Evolutionary conservation across 2,329 filamentous ascomycete species (phyloP).

Genomic region (Hyphodiscus sp.): DNA sequence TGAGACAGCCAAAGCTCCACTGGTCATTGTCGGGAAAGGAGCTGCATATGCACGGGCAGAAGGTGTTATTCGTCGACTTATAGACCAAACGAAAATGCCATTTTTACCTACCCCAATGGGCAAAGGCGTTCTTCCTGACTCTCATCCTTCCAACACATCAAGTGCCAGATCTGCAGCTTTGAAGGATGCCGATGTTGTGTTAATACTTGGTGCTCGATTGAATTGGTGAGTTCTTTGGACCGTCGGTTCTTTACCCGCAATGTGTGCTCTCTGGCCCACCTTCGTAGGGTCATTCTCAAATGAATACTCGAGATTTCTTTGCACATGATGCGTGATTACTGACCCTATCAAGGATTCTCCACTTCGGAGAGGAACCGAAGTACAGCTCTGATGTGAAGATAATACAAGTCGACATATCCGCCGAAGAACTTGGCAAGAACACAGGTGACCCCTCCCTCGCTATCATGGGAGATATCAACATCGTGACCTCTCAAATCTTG

Average conservation of each 20-base stretch:
- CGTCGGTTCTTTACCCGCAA: too few relatives aligned
- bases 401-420: too few relatives aligned
- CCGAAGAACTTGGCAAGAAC: slow-evolving; percentile 27
- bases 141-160: slow-evolving; percentile 44
- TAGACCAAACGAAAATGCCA: slow-evolving; percentile 42
- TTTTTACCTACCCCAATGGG: slow-evolving; percentile 55
- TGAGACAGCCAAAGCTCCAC: slow-evolving; percentile 40
- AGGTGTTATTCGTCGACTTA: slow-evolving; percentile 35
- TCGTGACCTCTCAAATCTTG: slow-evolving; percentile 41
- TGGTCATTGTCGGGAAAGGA: slow-evolving; percentile 50
- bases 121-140: too few relatives aligned
- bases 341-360: slow-evolving; percentile 35
- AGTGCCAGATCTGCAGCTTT: slow-evolving; percentile 47
- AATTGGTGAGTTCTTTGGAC: slow-evolving; percentile 39
- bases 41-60: slow-evolving; percentile 50
- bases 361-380: slow-evolving; percentile 48
- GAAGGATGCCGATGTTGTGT: slow-evolving; percentile 46
- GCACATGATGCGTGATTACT: too few relatives aligned
- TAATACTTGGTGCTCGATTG: slow-evolving; percentile 47
- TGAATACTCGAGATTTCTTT: too few relatives aligned
- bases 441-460: slow-evolving; percentile 40
- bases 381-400: slow-evolving; percentile 42
- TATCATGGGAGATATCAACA: slow-evolving; percentile 44
- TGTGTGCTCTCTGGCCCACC: too few relatives aligned
- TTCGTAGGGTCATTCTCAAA: too few relatives aligned